Conservation (phyloP, 495 filamentous ascomycete genomes). For the Hypoxylon intermedium region DNA sequence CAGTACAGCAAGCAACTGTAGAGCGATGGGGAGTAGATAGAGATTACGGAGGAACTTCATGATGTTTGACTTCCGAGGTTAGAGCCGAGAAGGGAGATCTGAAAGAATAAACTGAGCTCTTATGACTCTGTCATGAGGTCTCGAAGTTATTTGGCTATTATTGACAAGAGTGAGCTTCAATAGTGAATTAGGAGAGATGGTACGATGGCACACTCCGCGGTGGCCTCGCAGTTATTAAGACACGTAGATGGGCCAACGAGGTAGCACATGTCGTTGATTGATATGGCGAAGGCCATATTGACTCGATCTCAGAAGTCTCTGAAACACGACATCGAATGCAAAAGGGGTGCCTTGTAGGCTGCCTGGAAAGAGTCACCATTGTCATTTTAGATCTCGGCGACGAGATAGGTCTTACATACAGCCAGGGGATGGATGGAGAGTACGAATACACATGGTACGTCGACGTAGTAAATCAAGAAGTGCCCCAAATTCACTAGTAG, state of each 20-base stretch:
- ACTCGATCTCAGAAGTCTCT: constrained; percentile 4
- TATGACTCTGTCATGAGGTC: constrained; percentile 21
- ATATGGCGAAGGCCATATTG: constrained; percentile 28
- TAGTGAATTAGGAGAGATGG: constrained; percentile 6
- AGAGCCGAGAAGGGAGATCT: constrained; percentile 18
- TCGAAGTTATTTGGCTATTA: constrained; percentile 6
- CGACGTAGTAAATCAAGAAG: background rate
- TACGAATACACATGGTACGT: background rate
- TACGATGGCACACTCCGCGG: constrained; percentile 2
- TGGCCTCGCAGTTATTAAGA: constrained; percentile 25
- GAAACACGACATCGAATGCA: constrained; percentile 28
- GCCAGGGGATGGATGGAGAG: background rate
- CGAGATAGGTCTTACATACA: background rate
- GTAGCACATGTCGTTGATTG: constrained; percentile 2
- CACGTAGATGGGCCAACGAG: constrained; percentile 2
- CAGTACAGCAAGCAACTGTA: constrained; percentile 7
- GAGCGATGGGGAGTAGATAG: constrained; percentile 16
- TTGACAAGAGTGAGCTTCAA: background rate
- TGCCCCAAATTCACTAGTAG: background rate
- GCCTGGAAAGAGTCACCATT: constrained; percentile 1
- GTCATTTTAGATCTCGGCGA: constrained; percentile 5
- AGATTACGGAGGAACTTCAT: constrained; percentile 26
- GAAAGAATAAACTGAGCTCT: constrained; percentile 11
- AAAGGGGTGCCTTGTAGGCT: constrained; percentile 22
- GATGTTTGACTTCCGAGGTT: constrained; percentile 13